Percentiles rank a stretch among this genome's conserved stretches.
These are phyloP conservation scores for Furcasterigmium furcatum DNA, from an alignment of 2,329 filamentous ascomycete species.

Conservation along the genomic window DNA sequence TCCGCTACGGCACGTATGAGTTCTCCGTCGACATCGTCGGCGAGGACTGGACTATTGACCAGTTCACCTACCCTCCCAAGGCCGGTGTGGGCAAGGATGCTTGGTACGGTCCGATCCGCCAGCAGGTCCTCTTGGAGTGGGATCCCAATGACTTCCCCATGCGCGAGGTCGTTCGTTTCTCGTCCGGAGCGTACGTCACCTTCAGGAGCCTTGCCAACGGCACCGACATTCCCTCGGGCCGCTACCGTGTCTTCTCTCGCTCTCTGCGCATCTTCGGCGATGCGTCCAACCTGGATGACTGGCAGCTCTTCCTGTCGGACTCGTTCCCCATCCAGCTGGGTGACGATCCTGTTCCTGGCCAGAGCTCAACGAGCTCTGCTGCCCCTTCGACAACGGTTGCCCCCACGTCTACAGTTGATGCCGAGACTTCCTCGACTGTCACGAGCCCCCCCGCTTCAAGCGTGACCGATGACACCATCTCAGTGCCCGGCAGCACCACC, in stretches of 20 bases:
- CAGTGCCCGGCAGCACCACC: conserved; percentile 9
- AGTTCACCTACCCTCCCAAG: conserved; percentile 11
- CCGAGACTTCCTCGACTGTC: not conserved
- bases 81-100: conserved; percentile 5
- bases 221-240: conserved; percentile 8
- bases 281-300: conserved; percentile 6
- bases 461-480: not conserved
- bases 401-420: not conserved
- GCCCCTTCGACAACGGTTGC: not conserved
- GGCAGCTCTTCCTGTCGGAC: conserved; percentile 12
- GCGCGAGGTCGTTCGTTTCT: conserved; percentile 9
- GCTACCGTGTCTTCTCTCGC: conserved; percentile 7
- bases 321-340: conserved; percentile 12
- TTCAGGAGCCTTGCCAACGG: conserved; percentile 11
- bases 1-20: conserved; percentile 15
- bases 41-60: conserved; percentile 8
- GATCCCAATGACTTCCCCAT: conserved; percentile 7
- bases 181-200: conserved; percentile 5
- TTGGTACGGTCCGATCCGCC: conserved; percentile 10
- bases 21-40: conserved; percentile 15
- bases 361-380: conserved; percentile 1
- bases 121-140: not conserved
- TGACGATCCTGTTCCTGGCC: conserved; percentile 7
- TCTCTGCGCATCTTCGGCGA: conserved; percentile 11
- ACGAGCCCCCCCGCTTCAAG: not conserved